Evolutionary conservation across 768 basidiomycete genomes (phyloP), one percentile per base, ranked within the genome.

Genomic region (Polyporus arcularius): DNA sequence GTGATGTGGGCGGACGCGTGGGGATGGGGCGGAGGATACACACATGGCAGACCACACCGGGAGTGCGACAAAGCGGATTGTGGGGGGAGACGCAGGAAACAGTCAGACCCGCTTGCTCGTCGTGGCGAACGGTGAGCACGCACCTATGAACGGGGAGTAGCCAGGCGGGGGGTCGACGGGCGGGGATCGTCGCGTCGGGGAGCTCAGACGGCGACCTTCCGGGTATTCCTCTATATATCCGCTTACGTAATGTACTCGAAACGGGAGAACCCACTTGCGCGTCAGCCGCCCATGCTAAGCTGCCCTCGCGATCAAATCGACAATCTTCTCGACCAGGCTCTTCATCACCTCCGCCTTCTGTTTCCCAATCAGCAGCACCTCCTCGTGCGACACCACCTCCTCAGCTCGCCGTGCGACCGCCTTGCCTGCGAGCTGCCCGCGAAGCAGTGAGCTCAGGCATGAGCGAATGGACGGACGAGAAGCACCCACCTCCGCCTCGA

Each of bases 331-430:
- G 9, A 96, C 91, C 42, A 96, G 74, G 53, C 71, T 74, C 72
- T 83, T 84, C 85, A 96, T 86, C 38, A 86, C 79, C 32, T 88
- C 85, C 3, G 86, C 89, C 72, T 90, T 92, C 68, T 80, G 74
- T 66, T 74, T 82, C 11, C 92, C 87, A 28, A 84, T 77, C 11
- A 74, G 73, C 14, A 96, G 74, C 15, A 95, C 93, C 70, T 95
- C 92, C 10, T 85, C 89, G 67, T 94, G 92, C 21, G 88, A 88
- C 4, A 92, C 88, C 7, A 80, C 78, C 55, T 79, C 75, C 3
- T 73, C 73, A 4, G 69, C 63, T 3, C 79, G 77, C 12, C 73
- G 61, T 58, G 80, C 74, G 4, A 86, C 61, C 7, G 73, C 70
- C 67, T 76, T 81, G 4, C 90, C 91, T 39, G 84, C 79, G 26